phyloP scores from a whole-genome alignment of 139 green algal genomes.

The Chlorella sp. region DNA sequence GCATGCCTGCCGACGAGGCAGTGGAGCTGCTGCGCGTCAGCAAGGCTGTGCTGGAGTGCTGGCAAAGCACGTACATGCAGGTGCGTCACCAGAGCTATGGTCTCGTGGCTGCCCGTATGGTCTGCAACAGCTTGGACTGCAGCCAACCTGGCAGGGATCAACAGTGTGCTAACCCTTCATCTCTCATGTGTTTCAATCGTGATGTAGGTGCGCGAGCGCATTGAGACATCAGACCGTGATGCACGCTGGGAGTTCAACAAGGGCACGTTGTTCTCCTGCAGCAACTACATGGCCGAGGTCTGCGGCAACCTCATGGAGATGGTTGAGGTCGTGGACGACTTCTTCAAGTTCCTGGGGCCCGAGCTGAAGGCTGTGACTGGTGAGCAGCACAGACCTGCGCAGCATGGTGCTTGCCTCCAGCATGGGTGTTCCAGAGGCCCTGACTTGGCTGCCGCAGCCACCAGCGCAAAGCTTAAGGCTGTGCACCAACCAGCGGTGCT shows the following conservation, averaged over 20 bases:
- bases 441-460: no score
- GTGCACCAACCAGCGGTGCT: no score
- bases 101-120: no score
- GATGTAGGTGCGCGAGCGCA: constrained; percentile 74
- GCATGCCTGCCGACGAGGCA: constrained; percentile 41
- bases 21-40: constrained; percentile 47
- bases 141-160: no score
- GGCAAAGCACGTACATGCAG: constrained; percentile 76
- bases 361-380: constrained; percentile 90
- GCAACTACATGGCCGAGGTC: constrained; percentile 79
- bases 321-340: constrained; percentile 81
- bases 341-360: constrained; percentile 86
- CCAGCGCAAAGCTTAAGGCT: no score
- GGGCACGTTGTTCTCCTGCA: constrained; percentile 76
- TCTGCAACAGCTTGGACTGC: no score
- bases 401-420: no score
- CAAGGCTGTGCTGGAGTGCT: constrained; percentile 62
- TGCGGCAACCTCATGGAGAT: constrained; percentile 73
- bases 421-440: no score
- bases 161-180: no score
- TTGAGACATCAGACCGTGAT: constrained; percentile 73
- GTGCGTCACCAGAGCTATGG: no score
- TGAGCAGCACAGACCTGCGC: no score
- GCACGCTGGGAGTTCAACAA: constrained; percentile 92
- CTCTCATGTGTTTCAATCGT: no score